Evolutionary conservation across 306 rosid species (phyloP).

Genomic region (Vigna unguiculata): DNA sequence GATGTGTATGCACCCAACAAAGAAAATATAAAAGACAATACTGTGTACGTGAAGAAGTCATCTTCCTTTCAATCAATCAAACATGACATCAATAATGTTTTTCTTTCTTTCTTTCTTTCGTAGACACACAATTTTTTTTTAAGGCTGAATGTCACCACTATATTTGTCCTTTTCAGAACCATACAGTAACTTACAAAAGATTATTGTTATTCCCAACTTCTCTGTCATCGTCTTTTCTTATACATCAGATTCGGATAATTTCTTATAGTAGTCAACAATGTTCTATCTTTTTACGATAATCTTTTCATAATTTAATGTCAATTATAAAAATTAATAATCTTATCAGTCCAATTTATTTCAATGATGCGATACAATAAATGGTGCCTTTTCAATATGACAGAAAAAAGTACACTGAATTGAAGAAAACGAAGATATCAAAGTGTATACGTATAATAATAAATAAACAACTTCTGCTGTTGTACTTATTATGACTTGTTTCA

Average conservation of each 20-base stretch:
- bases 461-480: not conserved
- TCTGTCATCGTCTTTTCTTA: conserved; percentile 2
- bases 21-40: conserved; percentile 26
- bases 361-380: not conserved
- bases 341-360: too few relatives aligned
- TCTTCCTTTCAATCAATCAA: conserved; percentile 45
- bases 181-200: not conserved
- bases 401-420: not conserved
- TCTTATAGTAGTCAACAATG: too few relatives aligned
- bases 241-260: not conserved
- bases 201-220: conserved; percentile 8
- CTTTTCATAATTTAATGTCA: too few relatives aligned
- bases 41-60: conserved; percentile 2
- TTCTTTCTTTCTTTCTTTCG: not conserved
- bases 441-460: not conserved
- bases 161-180: conserved; percentile 1
- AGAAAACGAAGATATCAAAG: not conserved
- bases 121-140: not conserved
- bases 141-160: conserved; percentile 31
- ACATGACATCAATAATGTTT: conserved; percentile 15
- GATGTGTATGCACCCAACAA: conserved; percentile 8
- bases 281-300: too few relatives aligned
- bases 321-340: too few relatives aligned
- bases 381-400: not conserved
- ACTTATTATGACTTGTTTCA: not conserved